Conservation (phyloP, 257 asterid species). For the Ballota nigra region DNA sequence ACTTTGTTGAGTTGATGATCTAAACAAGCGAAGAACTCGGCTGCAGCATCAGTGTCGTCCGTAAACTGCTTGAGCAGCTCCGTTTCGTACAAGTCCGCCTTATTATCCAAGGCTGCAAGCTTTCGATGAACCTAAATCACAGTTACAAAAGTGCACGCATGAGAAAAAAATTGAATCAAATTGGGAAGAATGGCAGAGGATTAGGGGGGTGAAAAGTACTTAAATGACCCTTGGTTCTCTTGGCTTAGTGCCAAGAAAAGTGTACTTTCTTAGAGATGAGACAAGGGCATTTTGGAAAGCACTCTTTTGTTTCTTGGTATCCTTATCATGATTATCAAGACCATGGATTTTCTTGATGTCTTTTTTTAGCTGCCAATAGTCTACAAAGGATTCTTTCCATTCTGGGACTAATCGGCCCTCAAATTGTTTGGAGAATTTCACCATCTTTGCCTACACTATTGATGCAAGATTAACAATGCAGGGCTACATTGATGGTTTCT, state of each 20-base stretch:
- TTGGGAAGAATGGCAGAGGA: too few relatives aligned
- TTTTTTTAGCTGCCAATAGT: slow-evolving; percentile 79
- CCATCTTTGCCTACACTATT: slow-evolving; percentile 43
- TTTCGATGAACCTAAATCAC: slow-evolving; percentile 67
- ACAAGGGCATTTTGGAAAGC: slow-evolving; percentile 25
- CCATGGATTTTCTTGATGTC: slow-evolving; percentile 68
- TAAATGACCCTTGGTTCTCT: slow-evolving; percentile 61
- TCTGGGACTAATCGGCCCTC: slow-evolving; percentile 92
- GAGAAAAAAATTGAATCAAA: background rate
- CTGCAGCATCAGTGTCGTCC: slow-evolving; percentile 72
- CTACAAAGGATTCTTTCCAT: slow-evolving; percentile 98
- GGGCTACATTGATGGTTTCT: background rate
- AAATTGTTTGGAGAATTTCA: slow-evolving; percentile 87
- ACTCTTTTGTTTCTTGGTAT: slow-evolving; percentile 23
- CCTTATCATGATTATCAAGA: slow-evolving; percentile 18
- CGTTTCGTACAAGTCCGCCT: slow-evolving; percentile 68
- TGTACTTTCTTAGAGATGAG: slow-evolving; percentile 38
- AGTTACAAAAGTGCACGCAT: background rate
- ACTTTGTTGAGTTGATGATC: slow-evolving; percentile 93
- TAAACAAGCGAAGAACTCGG: slow-evolving; percentile 70
- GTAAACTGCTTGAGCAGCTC: slow-evolving; percentile 76
- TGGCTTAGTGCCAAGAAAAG: slow-evolving; percentile 41
- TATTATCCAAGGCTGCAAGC: slow-evolving; percentile 45
- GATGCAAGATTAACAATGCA: background rate
- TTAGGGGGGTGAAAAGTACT: slow-evolving; percentile 31